Evolutionary conservation across 768 basidiomycete species (phyloP), one percentile per base, ranked within the genome.

Genomic region (Clitopilus passeckerianus): DNA sequence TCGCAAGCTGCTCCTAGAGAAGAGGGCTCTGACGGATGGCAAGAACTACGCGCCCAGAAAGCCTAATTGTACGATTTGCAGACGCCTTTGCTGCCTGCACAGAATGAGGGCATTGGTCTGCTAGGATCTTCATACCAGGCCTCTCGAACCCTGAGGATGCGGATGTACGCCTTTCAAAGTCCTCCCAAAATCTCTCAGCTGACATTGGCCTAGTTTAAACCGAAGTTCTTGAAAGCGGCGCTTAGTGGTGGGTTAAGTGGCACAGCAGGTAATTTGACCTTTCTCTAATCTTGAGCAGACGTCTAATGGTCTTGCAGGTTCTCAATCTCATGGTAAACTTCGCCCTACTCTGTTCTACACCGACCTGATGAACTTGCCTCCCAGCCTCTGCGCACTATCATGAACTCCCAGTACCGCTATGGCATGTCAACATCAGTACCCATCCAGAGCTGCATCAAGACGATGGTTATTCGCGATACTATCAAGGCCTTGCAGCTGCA

Each of bases 371-470:
- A 27, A 33, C 37, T 15, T 41, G 27, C 23, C 54, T 23, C 24
- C 12, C 58, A 89, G 89, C 94, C 93, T 5, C 72, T 96, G n/a
- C 84, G 93, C n/a, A 97, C 95, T 1, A 81, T 95, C 58, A 98
- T 98, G 96, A 98, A 98, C 77, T 97, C 91, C 69, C 93, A 95
- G 74, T 94, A 95, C 70, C 85, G 89, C 57, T 95, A 86, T 68
- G 95, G 95, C n/a, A 89, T 87, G 1, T 82, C 85, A 1, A 86
- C 86, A 6, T 85, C 84, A 0, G 73, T 80, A 37, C 87, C 91
- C 12, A 82, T 80, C 59, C 70, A 72, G 53, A 91, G 1, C 84
- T 95, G 15, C 89, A 89, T 69, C 73, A 72, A 1, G 89, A 94
- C 60, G 93, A 94, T 12, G 92, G 93, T 7, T 89, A 82, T 77